These are phyloP conservation scores for Favolaschia claudopus DNA, from an alignment of 768 basidiomycete genomes.

Conservation along the genomic window DNA sequence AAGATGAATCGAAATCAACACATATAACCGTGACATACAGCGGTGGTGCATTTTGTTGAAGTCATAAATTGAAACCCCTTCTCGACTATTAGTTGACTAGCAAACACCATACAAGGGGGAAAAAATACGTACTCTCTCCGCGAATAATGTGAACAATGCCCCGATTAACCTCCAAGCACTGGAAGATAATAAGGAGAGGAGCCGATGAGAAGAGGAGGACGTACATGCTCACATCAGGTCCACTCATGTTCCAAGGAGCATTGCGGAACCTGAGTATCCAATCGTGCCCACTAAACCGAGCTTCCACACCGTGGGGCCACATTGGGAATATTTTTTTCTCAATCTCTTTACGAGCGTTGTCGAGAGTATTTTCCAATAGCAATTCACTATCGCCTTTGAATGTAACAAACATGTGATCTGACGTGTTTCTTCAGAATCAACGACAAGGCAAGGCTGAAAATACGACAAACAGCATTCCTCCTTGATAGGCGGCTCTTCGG, in stretches of 20 bases:
- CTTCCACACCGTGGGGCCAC: slow-evolving; percentile 73
- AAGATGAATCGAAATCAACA: slow-evolving; percentile 17
- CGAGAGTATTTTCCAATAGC: slow-evolving; percentile 58
- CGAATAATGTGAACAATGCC: slow-evolving; percentile 66
- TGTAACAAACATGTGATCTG: slow-evolving; percentile 79
- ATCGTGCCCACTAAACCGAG: slow-evolving; percentile 47
- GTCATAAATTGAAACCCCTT: slow-evolving; percentile 80
- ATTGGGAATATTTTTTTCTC: slow-evolving; percentile 61
- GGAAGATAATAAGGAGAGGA: slow-evolving; percentile 1
- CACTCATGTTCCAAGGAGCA: slow-evolving; percentile 72
- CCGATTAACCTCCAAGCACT: slow-evolving; percentile 71
- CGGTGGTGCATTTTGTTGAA: slow-evolving; percentile 61
- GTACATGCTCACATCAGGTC: slow-evolving; percentile 62
- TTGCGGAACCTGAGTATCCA: slow-evolving; percentile 73
- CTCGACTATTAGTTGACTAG: slow-evolving; percentile 8
- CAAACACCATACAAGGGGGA: slow-evolving; percentile 18
- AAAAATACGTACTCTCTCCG: slow-evolving; percentile 55
- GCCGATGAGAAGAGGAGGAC: slow-evolving; percentile 26
- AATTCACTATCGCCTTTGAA: slow-evolving; percentile 73
- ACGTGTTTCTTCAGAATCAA: slow-evolving; percentile 15
- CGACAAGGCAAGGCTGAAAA: background rate
- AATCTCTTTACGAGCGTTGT: slow-evolving; percentile 64
- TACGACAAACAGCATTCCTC: slow-evolving; percentile 16
- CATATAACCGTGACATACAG: slow-evolving; percentile 46
- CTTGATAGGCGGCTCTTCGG: slow-evolving; percentile 22